These are phyloP conservation scores for Cryptococcus deneoformans DNA, from an alignment of 1,284 basidiomycete species.

Conservation along the genomic window DNA sequence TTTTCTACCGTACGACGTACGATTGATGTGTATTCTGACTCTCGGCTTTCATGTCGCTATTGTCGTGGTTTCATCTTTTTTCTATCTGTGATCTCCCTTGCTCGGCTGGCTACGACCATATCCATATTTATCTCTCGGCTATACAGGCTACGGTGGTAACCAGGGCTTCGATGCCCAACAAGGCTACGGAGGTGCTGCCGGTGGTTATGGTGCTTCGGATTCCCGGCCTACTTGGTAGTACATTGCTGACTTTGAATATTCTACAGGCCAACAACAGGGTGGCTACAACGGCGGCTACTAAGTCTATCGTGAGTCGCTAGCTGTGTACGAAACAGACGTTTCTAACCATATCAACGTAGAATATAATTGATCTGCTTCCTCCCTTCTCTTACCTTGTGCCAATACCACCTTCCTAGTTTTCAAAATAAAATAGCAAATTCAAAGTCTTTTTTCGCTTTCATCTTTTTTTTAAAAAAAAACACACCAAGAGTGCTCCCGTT, in stretches of 20 bases:
- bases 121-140: background rate
- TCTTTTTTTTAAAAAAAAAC: background rate
- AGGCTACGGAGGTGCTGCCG: constrained; percentile 2
- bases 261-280: constrained; percentile 3
- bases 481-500: background rate
- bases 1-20: no score
- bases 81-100: background rate
- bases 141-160: constrained; percentile 1
- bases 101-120: background rate
- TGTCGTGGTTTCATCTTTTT: background rate
- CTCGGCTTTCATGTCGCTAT: background rate
- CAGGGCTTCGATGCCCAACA: constrained; percentile 1
- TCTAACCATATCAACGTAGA: background rate
- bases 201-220: constrained; percentile 11
- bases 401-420: background rate
- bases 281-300: constrained; percentile 13
- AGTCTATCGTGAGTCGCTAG: background rate
- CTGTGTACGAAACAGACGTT: no score
- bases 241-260: background rate
- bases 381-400: background rate
- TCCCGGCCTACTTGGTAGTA: no score
- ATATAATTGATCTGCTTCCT: background rate
- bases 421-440: background rate
- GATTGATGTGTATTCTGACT: background rate
- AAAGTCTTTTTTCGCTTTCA: background rate